Conservation (phyloP, 2,329 filamentous ascomycete genomes). For the Aspergillus hiratsukae region DNA sequence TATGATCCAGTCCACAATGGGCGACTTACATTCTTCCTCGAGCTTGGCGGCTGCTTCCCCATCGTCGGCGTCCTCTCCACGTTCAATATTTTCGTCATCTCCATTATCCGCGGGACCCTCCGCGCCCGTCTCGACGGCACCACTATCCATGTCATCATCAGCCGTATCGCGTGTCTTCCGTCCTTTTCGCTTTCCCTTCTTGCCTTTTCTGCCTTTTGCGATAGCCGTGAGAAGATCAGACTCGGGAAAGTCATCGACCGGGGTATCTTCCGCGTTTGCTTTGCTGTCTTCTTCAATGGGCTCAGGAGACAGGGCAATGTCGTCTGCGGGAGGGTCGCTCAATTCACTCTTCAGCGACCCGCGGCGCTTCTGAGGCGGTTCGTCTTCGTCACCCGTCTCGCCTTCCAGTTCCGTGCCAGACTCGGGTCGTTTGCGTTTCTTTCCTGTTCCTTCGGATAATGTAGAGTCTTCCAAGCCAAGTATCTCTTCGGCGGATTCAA, state of each 20-base stretch:
- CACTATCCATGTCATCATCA: constrained; percentile 35
- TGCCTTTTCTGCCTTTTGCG: constrained; percentile 38
- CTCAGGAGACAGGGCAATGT: constrained; percentile 30
- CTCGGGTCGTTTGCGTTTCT: constrained; percentile 40
- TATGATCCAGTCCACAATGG: neutral
- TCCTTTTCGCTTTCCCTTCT: constrained; percentile 44
- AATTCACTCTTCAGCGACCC: constrained; percentile 36
- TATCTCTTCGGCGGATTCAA: constrained; percentile 17
- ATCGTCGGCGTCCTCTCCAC: constrained; percentile 43
- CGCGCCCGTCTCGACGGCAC: constrained; percentile 37
- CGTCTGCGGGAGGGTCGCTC: constrained; percentile 33
- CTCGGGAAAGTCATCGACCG: constrained; percentile 30
- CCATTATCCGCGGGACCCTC: constrained; percentile 46
- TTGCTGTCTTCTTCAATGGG: constrained; percentile 31
- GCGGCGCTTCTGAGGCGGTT: constrained; percentile 39
- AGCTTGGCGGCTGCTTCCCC: constrained; percentile 43
- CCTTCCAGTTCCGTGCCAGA: constrained; percentile 33
- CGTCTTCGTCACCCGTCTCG: constrained; percentile 36
- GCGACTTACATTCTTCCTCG: constrained; percentile 49
- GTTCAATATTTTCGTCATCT: constrained; percentile 46
- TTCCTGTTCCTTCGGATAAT: constrained; percentile 29
- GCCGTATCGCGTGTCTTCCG: constrained; percentile 35
- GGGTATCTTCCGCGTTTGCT: constrained; percentile 26
- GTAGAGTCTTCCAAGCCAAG: constrained; percentile 23
- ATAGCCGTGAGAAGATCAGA: constrained; percentile 26